Evolutionary conservation across 805 yeast species (phyloP).

Genomic region (Phaffomyces thermotolerans): DNA sequence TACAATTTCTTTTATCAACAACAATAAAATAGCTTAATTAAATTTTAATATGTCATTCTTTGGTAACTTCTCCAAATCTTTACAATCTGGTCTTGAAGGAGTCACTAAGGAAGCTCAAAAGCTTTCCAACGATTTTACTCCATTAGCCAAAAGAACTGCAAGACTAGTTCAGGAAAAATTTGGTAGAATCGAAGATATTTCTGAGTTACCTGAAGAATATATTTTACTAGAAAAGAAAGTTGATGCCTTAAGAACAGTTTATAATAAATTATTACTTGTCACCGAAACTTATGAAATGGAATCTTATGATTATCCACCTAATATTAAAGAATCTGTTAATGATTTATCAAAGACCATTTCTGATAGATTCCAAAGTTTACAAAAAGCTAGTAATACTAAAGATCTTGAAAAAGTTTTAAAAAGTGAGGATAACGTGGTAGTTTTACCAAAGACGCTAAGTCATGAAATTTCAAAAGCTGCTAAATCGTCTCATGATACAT

Average conservation of each 20-base stretch:
- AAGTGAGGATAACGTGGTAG: constrained; percentile 4
- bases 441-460: constrained; percentile 61
- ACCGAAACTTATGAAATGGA: constrained; percentile 64
- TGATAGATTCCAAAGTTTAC: constrained; percentile 50
- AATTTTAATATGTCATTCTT: constrained; percentile 15
- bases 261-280: constrained; percentile 23
- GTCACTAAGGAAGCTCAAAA: constrained; percentile 36
- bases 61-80: constrained; percentile 25
- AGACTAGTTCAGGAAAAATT: constrained; percentile 72
- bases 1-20: no score
- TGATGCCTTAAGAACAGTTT: constrained; percentile 38
- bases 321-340: constrained; percentile 55
- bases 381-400: constrained; percentile 56
- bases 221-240: constrained; percentile 64
- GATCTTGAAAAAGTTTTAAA: constrained; percentile 43
- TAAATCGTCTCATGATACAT: constrained; percentile 39
- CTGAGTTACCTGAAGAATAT: constrained; percentile 80
- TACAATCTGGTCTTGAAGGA: constrained; percentile 22
- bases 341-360: constrained; percentile 54
- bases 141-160: constrained; percentile 74
- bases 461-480: constrained; percentile 62
- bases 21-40: no score
- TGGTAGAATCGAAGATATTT: constrained; percentile 75
- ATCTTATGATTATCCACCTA: constrained; percentile 80
- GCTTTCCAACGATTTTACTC: constrained; percentile 51